Base-by-base conservation (phyloP, 2,329 filamentous ascomycete genomes). In the Penicillium frequentans region DNA sequence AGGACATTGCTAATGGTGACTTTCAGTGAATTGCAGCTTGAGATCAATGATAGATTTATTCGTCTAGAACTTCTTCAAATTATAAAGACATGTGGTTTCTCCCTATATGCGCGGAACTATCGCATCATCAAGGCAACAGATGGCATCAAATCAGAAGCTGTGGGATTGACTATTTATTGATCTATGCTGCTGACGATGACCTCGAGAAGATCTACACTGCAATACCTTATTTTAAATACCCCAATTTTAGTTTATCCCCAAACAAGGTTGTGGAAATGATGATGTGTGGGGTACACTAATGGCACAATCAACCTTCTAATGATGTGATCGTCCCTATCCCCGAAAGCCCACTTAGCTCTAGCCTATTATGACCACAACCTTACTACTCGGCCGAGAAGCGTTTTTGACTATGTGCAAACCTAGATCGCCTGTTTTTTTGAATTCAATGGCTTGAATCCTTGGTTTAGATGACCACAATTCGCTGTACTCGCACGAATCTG, bases 251-350 rank as follows among this genome's bases (percentile, higher is more conserved):
- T 27, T 14, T 21, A n/a, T 24, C 31, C 33, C 11, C 6, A n/a
- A 14, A 26, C 24, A 19, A 42, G 42, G 11, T 46, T 14, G 24
- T 8, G 21, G 31, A 2, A 49, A 26, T 46, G 26, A 31, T 21
- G 43, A 14, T 19, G n/a, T 37, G 31, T 50, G 31, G 37, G 35
- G 52, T 49, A 39, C 37, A 31, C 49, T 50, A 45, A 65, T 64
- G 45, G 47, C 42, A 49, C 51, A 43, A 63, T 61, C 19, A 31
- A 44, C 29, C 51, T 27, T 37, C 33, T 16, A 52, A 64, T 64
- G 60, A 64, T 54, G 58, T 64, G 64, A 62, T 65, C 51, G 11
- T 31, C 27, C n/a, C 31, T 14, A 42, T 16, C 10, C 54, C 44
- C 57, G 45, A 43, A 24, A 43, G 48, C 21, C 9, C 16, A 23